phyloP scores from a whole-genome alignment of 2,329 filamentous ascomycete genomes.

The Thielaviopsis populi region DNA sequence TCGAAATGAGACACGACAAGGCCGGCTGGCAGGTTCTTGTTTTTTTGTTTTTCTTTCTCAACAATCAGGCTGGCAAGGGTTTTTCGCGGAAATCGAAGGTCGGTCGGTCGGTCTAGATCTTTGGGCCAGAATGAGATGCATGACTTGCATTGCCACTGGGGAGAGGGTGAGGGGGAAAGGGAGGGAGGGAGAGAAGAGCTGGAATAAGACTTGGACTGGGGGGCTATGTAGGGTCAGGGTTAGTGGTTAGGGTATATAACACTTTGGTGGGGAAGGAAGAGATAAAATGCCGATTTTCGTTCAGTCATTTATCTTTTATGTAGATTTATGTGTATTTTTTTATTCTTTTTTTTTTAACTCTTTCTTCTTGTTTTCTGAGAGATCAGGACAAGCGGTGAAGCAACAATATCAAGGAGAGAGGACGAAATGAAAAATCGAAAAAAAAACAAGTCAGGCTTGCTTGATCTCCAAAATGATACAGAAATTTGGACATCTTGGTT shows the following conservation, averaged over 20 bases:
- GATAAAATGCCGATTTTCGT: neutral
- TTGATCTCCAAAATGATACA: neutral
- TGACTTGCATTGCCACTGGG: neutral
- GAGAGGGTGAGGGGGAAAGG: neutral
- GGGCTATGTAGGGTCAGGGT: neutral
- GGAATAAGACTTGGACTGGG: neutral
- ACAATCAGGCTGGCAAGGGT: neutral
- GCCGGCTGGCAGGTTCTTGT: no score
- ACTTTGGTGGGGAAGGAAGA: no score
- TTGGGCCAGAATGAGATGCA: neutral
- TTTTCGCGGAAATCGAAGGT: no score
- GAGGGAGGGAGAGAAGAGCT: neutral
- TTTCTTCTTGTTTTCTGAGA: neutral
- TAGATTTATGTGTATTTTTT: neutral
- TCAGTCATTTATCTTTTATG: neutral
- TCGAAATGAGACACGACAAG: neutral
- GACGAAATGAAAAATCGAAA: neutral
- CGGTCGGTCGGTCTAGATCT: slow-evolving; percentile 2
- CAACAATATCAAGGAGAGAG: no score
- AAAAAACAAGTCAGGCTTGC: neutral
- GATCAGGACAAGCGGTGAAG: neutral
- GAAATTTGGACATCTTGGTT: neutral
- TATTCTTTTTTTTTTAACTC: no score
- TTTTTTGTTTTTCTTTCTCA: neutral
- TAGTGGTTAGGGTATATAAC: slow-evolving; percentile 3